Conservation (phyloP, 352 stramenopile species). For the Pilasporangium apinafurcum region DNA sequence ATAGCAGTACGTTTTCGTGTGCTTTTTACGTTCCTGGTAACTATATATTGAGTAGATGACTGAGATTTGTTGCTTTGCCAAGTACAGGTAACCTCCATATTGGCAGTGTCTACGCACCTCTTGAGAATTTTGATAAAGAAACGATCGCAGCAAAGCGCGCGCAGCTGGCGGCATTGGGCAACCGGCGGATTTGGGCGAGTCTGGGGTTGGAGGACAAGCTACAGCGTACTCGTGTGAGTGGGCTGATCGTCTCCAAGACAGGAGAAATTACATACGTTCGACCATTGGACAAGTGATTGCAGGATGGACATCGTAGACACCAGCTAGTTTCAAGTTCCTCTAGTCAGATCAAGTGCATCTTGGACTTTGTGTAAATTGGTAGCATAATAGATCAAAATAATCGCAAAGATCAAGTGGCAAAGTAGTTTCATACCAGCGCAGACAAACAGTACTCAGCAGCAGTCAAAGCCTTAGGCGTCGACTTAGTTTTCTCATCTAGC, state of each 20-base stretch:
- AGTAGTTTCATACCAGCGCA: too few relatives aligned
- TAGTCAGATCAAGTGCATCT: too few relatives aligned
- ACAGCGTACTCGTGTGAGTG: conserved; percentile 40
- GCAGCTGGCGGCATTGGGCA: conserved; percentile 63
- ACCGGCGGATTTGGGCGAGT: conserved; percentile 80
- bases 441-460: too few relatives aligned
- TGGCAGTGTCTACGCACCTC: conserved; percentile 60
- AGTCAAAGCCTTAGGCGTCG: too few relatives aligned
- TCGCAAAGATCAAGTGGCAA: too few relatives aligned
- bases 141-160: conserved; percentile 75
- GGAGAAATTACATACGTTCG: conserved; percentile 74
- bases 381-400: too few relatives aligned
- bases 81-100: conserved; percentile 51
- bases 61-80: not conserved
- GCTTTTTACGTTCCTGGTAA: not conserved
- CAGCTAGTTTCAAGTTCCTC: too few relatives aligned
- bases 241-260: conserved; percentile 65
- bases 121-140: conserved; percentile 77
- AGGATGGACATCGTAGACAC: too few relatives aligned
- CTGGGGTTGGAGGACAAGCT: conserved; percentile 78
- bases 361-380: too few relatives aligned
- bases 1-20: conserved; percentile 37
- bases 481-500: too few relatives aligned
- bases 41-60: not conserved
- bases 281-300: conserved; percentile 47